phyloP scores from a whole-genome alignment of 1,139 yeast species.

The Pichia kudriavzevii region DNA sequence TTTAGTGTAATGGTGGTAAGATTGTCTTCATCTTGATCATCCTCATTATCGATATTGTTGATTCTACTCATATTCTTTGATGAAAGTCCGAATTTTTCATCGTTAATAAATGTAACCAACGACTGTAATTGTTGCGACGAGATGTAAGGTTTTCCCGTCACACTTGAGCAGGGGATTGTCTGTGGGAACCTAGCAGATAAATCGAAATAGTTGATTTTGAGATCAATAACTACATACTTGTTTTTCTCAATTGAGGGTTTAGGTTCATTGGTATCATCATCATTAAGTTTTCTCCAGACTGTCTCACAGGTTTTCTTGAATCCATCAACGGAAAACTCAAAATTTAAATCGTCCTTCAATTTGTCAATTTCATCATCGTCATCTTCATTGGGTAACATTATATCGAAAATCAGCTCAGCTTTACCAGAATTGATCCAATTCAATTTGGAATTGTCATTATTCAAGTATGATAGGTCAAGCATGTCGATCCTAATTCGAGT shows the following conservation, averaged over 20 bases:
- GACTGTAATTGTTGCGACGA: slow-evolving; percentile 54
- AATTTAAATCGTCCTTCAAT: slow-evolving; percentile 4
- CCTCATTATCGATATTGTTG: slow-evolving; percentile 19
- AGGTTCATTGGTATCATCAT: slow-evolving; percentile 4
- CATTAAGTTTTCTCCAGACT: slow-evolving; percentile 11
- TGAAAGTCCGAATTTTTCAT: slow-evolving; percentile 29
- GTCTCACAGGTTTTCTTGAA: slow-evolving; percentile 7
- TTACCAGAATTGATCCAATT: slow-evolving; percentile 68
- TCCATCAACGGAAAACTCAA: slow-evolving; percentile 10
- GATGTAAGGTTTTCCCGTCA: slow-evolving; percentile 47
- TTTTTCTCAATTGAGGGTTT: slow-evolving; percentile 18
- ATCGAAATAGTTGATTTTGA: slow-evolving; percentile 55
- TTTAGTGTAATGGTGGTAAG: not conserved
- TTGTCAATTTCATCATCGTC: slow-evolving; percentile 12
- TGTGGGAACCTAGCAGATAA: slow-evolving; percentile 52
- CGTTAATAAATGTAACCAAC: slow-evolving; percentile 52
- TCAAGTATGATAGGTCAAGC: slow-evolving; percentile 41
- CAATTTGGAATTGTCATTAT: slow-evolving; percentile 38
- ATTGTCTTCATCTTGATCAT: not conserved
- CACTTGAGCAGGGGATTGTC: slow-evolving; percentile 43
- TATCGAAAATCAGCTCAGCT: slow-evolving; percentile 63
- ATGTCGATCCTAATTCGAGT: slow-evolving; percentile 61
- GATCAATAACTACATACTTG: slow-evolving; percentile 58
- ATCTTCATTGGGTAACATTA: slow-evolving; percentile 50
- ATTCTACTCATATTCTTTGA: slow-evolving; percentile 13